phyloP scores from a whole-genome alignment of 2,329 filamentous ascomycete species.

The Erysiphe pisi region DNA sequence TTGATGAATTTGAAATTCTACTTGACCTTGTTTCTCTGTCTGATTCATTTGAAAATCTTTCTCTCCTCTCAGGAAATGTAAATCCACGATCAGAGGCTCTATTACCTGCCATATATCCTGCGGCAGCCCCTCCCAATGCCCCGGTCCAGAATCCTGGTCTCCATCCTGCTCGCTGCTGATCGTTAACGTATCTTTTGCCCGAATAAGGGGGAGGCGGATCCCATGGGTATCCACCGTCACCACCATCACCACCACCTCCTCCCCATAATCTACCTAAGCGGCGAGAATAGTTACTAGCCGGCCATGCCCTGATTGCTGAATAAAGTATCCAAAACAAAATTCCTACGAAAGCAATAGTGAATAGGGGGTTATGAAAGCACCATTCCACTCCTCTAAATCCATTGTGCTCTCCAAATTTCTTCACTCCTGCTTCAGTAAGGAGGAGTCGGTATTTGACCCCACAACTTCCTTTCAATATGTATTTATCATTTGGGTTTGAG shows the following conservation, averaged over 20 bases:
- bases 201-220: constrained; percentile 37
- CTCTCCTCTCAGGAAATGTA: constrained; percentile 29
- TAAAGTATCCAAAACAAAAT: constrained; percentile 54
- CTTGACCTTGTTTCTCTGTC: constrained; percentile 29
- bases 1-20: constrained; percentile 35
- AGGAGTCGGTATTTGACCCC: constrained; percentile 78
- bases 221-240: constrained; percentile 35
- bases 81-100: constrained; percentile 39
- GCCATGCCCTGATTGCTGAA: constrained; percentile 40
- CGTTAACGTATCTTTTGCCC: constrained; percentile 33
- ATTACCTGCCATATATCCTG: constrained; percentile 52
- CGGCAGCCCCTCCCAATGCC: constrained; percentile 55
- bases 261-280: constrained; percentile 36
- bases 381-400: constrained; percentile 30
- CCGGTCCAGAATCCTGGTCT: constrained; percentile 61
- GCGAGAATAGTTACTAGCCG: constrained; percentile 32
- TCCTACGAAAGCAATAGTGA: constrained; percentile 51
- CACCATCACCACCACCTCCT: constrained; percentile 39
- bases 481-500: constrained; percentile 60
- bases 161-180: constrained; percentile 44
- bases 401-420: constrained; percentile 46
- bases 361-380: constrained; percentile 41
- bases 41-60: constrained; percentile 31
- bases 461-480: constrained; percentile 84
- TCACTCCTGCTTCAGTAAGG: constrained; percentile 65